phyloP scores from a whole-genome alignment of 768 basidiomycete genomes.

The Trametes villosa region DNA sequence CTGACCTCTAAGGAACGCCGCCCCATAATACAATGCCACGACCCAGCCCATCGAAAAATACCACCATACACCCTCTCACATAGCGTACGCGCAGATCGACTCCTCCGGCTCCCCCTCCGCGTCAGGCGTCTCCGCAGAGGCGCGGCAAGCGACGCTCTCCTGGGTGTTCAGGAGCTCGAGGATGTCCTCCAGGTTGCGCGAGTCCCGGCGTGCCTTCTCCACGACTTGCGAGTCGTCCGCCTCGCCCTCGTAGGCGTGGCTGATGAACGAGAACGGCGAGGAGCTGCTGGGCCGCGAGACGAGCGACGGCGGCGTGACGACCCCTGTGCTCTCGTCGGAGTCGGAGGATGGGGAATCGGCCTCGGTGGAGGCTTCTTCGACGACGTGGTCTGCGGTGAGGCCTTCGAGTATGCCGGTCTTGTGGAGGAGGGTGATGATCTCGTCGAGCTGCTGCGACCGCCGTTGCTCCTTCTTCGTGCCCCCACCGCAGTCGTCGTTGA shows the following conservation, averaged over 20 bases:
- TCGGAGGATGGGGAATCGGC: not conserved
- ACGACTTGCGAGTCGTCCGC: not conserved
- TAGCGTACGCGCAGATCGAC: slow-evolving; percentile 12
- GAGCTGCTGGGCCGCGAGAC: slow-evolving; percentile 10
- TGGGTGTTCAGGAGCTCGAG: slow-evolving; percentile 6
- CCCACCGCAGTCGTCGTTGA: no score
- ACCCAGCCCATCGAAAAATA: not conserved
- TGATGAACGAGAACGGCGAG: slow-evolving; percentile 13
- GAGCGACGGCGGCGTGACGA: slow-evolving; percentile 7
- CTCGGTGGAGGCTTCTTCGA: slow-evolving; percentile 14
- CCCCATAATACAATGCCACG: not conserved
- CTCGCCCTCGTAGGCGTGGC: not conserved
- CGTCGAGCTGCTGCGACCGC: slow-evolving; percentile 16
- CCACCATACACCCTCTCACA: not conserved
- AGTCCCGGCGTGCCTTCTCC: slow-evolving; percentile 5
- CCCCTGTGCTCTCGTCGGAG: slow-evolving; percentile 4
- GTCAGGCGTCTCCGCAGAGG: not conserved
- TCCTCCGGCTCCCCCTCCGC: not conserved
- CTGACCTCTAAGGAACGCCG: not conserved
- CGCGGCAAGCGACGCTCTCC: not conserved
- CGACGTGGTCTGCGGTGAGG: not conserved
- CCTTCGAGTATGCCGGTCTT: slow-evolving; percentile 8
- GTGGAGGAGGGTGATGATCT: slow-evolving; percentile 19
- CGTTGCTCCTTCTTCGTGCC: not conserved
- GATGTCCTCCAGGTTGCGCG: slow-evolving; percentile 14